Evolutionary conservation across 2,329 filamentous ascomycete genomes (phyloP), one percentile per base, ranked within the genome.

Genomic region (Hypoxylon sp.): DNA sequence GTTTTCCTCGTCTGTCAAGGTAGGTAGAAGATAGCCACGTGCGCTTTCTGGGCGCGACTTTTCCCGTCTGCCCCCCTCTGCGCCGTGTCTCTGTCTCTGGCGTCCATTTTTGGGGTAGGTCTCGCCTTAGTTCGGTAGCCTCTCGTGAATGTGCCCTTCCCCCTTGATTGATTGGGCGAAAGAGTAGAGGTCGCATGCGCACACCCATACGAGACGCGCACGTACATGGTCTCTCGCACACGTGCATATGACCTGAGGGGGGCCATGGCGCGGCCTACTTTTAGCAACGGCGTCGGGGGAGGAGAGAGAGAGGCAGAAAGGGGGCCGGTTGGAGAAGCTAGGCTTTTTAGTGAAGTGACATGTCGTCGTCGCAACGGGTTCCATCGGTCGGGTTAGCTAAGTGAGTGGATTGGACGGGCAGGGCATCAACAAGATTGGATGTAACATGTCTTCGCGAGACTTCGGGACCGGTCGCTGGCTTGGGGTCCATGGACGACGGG

Each of bases 21-120:
- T n/a, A n/a, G n/a, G n/a, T 35, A 35, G 31, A 35, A 35, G 2
- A 48, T 40, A 54, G 42, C 42, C 43, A 54, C 43, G 42, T 54
- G 50, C 42, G 49, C 40, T 11, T 9, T 20, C n/a, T n/a, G n/a
- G n/a, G 31, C 31, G 31, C 31, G 31, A 35, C 31, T 35, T 35
- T 18, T 35, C 9, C 31, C n/a, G 31, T 33, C 13, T 15, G 8
- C 9, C 15, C 5, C 15, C n/a, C 15, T 15, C 29, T n/a, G n/a
- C n/a, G n/a, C n/a, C n/a, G n/a, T n/a, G n/a, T n/a, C n/a, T n/a
- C n/a, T n/a, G n/a, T n/a, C n/a, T n/a, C n/a, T n/a, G n/a, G n/a
- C 29, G n/a, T 9, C 31, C n/a, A 17, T 35, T 35, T 17, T 35
- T 35, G 31, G 31, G 31, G 31, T 35, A 35, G 10, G 31, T 35